phyloP scores from a whole-genome alignment of 73 alveolate genomes.

The Symbiodinium pilosum region DNA sequence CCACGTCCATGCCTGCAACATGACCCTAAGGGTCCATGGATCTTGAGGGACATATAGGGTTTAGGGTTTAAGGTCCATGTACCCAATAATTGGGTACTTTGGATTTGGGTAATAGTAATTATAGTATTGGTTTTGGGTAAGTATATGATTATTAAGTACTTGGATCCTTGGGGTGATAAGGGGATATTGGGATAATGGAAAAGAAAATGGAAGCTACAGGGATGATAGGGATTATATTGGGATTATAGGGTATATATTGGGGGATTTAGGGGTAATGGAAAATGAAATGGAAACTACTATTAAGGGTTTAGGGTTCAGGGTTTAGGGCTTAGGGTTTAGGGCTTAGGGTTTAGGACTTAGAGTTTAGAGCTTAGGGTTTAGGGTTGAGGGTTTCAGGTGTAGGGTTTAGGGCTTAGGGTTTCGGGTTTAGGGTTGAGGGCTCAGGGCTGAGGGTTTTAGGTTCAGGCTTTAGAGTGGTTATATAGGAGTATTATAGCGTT shows the following conservation, averaged over 20 bases:
- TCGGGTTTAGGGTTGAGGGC: background rate
- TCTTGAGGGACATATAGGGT: background rate
- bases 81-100: too few relatives aligned
- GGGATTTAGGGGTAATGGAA: too few relatives aligned
- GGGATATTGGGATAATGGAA: too few relatives aligned
- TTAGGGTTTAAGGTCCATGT: background rate
- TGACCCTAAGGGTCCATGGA: slow-evolving; percentile 41
- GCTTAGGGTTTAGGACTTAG: background rate
- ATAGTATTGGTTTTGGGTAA: too few relatives aligned
- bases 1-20: slow-evolving; percentile 96
- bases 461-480: background rate
- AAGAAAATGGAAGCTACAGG: too few relatives aligned
- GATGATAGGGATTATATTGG: too few relatives aligned
- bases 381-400: background rate
- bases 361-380: too few relatives aligned
- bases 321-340: background rate
- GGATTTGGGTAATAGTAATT: too few relatives aligned
- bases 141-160: background rate
- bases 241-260: too few relatives aligned
- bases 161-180: background rate
- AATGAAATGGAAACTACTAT: too few relatives aligned
- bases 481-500: too few relatives aligned
- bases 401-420: background rate
- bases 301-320: background rate
- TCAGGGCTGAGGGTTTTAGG: background rate